Evolutionary conservation across 441 rosid genomes (phyloP).

Genomic region (Euphorbia celastroides): DNA sequence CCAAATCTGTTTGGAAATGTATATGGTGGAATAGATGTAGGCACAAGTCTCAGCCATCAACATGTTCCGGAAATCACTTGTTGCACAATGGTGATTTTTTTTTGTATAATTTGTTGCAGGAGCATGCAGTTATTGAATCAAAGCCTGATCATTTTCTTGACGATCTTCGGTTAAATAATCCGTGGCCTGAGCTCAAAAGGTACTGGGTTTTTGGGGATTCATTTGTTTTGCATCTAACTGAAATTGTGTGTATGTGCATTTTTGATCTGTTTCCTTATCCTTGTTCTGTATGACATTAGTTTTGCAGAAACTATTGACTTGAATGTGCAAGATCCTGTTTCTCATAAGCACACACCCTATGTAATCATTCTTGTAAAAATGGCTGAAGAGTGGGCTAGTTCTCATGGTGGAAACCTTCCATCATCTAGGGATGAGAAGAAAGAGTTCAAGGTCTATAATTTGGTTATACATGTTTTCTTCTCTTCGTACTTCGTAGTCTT

Average conservation of each 20-base stretch:
- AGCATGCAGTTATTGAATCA: constrained; percentile 76
- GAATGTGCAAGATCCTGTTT: constrained; percentile 57
- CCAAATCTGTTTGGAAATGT: neutral
- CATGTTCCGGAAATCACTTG: neutral
- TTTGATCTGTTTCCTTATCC: constrained; percentile 5
- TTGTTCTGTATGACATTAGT: constrained; percentile 33
- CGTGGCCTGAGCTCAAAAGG: constrained; percentile 92
- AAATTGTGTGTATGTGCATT: neutral
- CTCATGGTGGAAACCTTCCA: constrained; percentile 66
- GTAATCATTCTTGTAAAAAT: constrained; percentile 74
- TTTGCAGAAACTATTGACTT: constrained; percentile 75
- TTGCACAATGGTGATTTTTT: neutral
- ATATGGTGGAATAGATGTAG: neutral
- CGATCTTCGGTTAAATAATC: constrained; percentile 87
- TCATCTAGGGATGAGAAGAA: constrained; percentile 79
- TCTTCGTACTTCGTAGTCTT: constrained; percentile 20
- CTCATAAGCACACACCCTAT: constrained; percentile 88
- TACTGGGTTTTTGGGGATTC: constrained; percentile 12
- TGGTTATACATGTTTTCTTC: constrained; percentile 12
- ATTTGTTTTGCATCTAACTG: neutral
- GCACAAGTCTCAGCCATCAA: neutral
- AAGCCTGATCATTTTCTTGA: constrained; percentile 96
- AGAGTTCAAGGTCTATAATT: constrained; percentile 65
- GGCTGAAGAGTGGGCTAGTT: constrained; percentile 74
- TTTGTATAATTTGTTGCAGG: constrained; percentile 35